These are phyloP conservation scores for Gossypium gossypioides DNA, from an alignment of 441 rosid species.

Conservation along the genomic window DNA sequence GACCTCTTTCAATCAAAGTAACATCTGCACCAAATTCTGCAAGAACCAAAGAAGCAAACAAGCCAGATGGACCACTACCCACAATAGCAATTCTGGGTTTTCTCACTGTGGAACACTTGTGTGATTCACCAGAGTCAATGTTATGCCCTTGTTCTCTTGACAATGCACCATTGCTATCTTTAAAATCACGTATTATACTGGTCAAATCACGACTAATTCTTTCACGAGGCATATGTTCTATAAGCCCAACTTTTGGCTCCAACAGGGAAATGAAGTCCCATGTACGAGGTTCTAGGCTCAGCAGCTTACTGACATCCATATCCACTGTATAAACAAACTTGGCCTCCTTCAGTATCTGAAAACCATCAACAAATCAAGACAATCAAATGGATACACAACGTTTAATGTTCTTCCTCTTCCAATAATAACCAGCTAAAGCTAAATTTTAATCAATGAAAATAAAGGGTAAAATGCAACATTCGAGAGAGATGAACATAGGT, in stretches of 20 bases:
- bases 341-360: conserved; percentile 67
- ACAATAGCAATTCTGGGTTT: conserved; percentile 72
- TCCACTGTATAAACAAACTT: conserved; percentile 86
- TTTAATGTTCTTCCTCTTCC: not conserved
- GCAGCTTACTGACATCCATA: conserved; percentile 62
- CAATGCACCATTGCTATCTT: conserved; percentile 15
- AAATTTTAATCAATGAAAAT: not conserved
- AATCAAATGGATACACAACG: not conserved
- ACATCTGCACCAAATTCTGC: conserved; percentile 96
- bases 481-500: not conserved
- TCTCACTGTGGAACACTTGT: conserved; percentile 22
- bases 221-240: conserved; percentile 46
- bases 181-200: conserved; percentile 38
- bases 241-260: conserved; percentile 58
- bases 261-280: conserved; percentile 66
- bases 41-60: conserved; percentile 83
- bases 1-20: conserved; percentile 85
- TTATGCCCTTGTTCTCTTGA: conserved; percentile 13
- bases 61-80: conserved; percentile 90
- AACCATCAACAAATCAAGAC: conserved; percentile 15
- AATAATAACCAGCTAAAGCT: not conserved
- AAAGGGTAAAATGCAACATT: not conserved
- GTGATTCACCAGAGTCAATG: conserved; percentile 13
- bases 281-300: conserved; percentile 71
- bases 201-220: conserved; percentile 48